Evolutionary conservation across 345 rosid genomes (phyloP), one percentile per base, ranked within the genome.

Genomic region (Linum trigynum): DNA sequence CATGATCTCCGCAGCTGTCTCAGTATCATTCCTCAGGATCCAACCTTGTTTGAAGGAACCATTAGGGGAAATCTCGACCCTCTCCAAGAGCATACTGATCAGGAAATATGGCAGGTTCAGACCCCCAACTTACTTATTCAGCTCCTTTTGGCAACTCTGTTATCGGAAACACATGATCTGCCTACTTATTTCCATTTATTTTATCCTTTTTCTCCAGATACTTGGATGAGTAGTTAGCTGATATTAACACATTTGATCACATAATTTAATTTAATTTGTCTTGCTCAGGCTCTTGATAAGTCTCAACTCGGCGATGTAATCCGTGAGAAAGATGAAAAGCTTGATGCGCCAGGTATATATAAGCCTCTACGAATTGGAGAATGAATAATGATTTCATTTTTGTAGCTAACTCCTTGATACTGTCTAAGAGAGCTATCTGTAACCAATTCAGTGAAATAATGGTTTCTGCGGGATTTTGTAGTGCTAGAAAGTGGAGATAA

Each of bases 11-110:
- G 99, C 63, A 85, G 92, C 69, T 88, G 90, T 65, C 84, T 95
- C 32, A 79, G 99, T 77, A 95, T 95, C 67, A 91, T 95, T 76
- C 99, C 99, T 62, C 99, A 95, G 76, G 99, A 95, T 81, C 99
- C 99, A 57, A 89, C 95, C 50, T 76, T 95, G 67, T 91, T 91
- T 72, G 99, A 90, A 81, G 99, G 99, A 66, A 91, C 97, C 55
- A 84, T 95, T 66, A 75, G 99, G 75, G 85, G 78, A 60, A 95
- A 95, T 76, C 99, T 95, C 61, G 99, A 95, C 70, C 99, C 97
- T 50, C 97, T 95, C 70, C 92, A 82, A 72, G 99, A 95, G 76
- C 97, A 85, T 72, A 71, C 92, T 38, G 99, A 95, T 82, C 82
- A 80, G 55, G 84, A 84, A 66, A 75, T 95, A 76, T 95, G 99